Percentiles rank a stretch among this genome's conserved stretches.
Conservation (phyloP, 1,139 yeast genomes). For the Yamadazyma songkhlaensis region DNA sequence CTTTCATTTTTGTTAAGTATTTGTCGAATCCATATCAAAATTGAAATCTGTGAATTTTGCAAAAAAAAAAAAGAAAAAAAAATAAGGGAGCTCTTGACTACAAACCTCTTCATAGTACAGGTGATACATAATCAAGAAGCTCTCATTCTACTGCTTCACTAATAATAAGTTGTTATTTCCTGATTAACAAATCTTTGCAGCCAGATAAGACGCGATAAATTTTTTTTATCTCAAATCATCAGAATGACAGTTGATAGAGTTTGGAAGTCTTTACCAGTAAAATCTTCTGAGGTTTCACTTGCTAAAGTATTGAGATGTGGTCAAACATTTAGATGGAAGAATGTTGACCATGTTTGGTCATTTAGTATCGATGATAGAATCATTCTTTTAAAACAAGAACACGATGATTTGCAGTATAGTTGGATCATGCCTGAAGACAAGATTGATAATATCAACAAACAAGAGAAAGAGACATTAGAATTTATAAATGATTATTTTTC, state of each 20-base stretch:
- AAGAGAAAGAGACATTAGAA: constrained; percentile 30
- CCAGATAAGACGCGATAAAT: constrained; percentile 3
- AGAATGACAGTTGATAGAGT: constrained; percentile 24
- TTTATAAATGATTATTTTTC: constrained; percentile 70
- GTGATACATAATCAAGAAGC: too few species aligned
- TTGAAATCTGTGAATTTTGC: too few species aligned
- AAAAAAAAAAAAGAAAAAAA: too few species aligned
- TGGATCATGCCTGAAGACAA: constrained; percentile 20
- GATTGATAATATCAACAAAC: constrained; percentile 4
- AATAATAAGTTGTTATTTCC: too few species aligned
- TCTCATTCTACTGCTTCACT: too few species aligned
- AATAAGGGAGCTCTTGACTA: too few species aligned
- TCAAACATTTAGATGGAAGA: constrained; percentile 77
- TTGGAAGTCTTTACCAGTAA: constrained; percentile 25
- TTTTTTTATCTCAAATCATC: neutral
- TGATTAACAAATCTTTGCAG: neutral
- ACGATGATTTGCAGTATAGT: constrained; percentile 27
- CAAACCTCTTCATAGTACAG: too few species aligned
- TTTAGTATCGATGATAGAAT: constrained; percentile 50
- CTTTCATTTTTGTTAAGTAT: too few species aligned
- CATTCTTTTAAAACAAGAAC: constrained; percentile 51
- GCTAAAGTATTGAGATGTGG: constrained; percentile 81
- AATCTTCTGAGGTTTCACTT: constrained; percentile 53
- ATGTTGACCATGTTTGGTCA: constrained; percentile 57
- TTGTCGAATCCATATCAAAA: too few species aligned